Conservation (phyloP, 2,329 filamentous ascomycete genomes). For the Pseudogymnoascus sp. region DNA sequence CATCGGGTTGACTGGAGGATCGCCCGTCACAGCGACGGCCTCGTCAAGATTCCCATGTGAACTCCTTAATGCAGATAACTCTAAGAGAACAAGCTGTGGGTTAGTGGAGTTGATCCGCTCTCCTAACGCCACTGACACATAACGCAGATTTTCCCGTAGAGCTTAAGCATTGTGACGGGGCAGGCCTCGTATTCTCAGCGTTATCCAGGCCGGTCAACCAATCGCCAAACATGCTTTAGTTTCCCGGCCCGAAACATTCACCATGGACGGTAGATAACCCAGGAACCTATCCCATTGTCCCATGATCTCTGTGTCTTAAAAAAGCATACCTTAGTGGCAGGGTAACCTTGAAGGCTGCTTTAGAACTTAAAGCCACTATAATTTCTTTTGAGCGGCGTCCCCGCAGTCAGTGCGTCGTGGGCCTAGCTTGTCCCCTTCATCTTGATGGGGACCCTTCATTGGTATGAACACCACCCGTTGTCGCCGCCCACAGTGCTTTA, state of each 20-base stretch:
- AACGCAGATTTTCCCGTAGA: neutral
- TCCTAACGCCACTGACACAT: neutral
- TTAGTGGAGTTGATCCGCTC: neutral
- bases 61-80: neutral
- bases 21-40: neutral
- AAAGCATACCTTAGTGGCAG: neutral
- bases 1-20: neutral
- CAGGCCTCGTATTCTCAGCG: neutral
- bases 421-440: neutral
- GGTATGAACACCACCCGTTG: neutral
- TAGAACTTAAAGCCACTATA: neutral
- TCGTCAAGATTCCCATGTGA: conserved; percentile 4
- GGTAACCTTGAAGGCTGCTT: neutral
- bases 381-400: neutral
- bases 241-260: neutral
- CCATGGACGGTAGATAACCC: neutral
- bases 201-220: neutral
- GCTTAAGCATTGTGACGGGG: neutral
- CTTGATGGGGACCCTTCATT: neutral
- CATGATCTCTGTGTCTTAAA: neutral
- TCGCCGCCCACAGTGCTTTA: neutral
- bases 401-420: neutral
- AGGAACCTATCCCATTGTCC: neutral
- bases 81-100: neutral
- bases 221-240: neutral